Conservation (phyloP, 2,329 filamentous ascomycete genomes). For the Juglanconis oblonga region DNA sequence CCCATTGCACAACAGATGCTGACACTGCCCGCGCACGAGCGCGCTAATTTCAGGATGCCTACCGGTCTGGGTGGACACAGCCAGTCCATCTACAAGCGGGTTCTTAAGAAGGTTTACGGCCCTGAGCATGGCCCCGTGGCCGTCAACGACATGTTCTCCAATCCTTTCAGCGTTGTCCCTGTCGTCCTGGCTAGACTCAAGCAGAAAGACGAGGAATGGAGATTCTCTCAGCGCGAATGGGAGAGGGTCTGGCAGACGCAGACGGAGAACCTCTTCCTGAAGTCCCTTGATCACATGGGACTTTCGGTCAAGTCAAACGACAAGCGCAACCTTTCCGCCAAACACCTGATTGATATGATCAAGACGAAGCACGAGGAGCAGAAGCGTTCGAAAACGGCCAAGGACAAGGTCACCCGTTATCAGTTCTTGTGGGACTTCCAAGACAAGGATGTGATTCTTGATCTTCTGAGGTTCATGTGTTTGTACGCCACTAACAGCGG, state of each 20-base stretch:
- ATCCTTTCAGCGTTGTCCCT: slow-evolving; percentile 84
- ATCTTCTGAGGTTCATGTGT: slow-evolving; percentile 61
- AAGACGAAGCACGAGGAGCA: slow-evolving; percentile 92
- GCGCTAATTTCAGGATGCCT: slow-evolving; percentile 74
- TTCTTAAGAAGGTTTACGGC: slow-evolving; percentile 97
- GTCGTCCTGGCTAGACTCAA: slow-evolving; percentile 86
- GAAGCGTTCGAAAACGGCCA: slow-evolving; percentile 65
- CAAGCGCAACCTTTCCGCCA: slow-evolving; percentile 87
- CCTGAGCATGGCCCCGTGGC: slow-evolving; percentile 79
- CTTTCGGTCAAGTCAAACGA: slow-evolving; percentile 84
- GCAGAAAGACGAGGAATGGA: slow-evolving; percentile 97
- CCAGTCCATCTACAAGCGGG: slow-evolving; percentile 93
- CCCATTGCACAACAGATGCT: slow-evolving; percentile 90
- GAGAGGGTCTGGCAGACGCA: slow-evolving; percentile 98
- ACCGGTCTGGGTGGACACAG: slow-evolving; percentile 85
- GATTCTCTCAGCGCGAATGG: slow-evolving; percentile 95
- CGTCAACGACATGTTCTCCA: slow-evolving; percentile 79
- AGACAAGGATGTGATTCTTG: slow-evolving; percentile 65
- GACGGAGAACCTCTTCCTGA: slow-evolving; percentile 91
- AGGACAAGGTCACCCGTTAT: slow-evolving; percentile 56
- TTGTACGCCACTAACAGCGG: slow-evolving; percentile 66
- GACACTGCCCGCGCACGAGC: slow-evolving; percentile 70
- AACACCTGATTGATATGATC: slow-evolving; percentile 86
- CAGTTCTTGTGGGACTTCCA: slow-evolving; percentile 76
- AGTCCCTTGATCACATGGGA: slow-evolving; percentile 94